These are phyloP conservation scores for Amphichorda felina DNA, from an alignment of 2,329 filamentous ascomycete genomes.

Conservation along the genomic window DNA sequence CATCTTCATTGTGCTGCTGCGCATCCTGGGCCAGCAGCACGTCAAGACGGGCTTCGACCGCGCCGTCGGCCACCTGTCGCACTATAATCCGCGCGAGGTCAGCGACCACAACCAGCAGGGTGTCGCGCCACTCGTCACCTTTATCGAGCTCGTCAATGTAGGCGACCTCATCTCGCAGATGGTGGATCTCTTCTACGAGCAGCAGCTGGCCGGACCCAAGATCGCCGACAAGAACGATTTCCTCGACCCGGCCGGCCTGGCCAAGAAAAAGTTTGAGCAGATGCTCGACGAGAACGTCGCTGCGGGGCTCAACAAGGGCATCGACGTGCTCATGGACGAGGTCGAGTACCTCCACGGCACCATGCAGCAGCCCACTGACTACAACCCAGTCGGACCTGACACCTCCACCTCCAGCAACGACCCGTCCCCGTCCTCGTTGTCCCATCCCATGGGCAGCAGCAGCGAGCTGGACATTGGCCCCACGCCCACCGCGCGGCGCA, in stretches of 20 bases:
- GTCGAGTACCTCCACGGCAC: constrained; percentile 92
- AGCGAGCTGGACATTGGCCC: constrained; percentile 45
- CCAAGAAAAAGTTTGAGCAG: constrained; percentile 97
- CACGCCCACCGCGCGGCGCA: constrained; percentile 63
- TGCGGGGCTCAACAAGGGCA: constrained; percentile 91
- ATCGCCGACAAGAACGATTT: constrained; percentile 92
- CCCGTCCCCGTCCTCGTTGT: background rate
- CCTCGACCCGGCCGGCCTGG: constrained; percentile 77
- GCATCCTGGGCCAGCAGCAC: constrained; percentile 75
- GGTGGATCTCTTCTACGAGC: constrained; percentile 97
- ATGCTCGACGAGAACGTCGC: constrained; percentile 97
- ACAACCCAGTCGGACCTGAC: constrained; percentile 57
- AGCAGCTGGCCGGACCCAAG: constrained; percentile 74
- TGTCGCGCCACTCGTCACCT: constrained; percentile 86
- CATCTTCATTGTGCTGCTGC: constrained; percentile 77
- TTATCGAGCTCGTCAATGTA: constrained; percentile 94
- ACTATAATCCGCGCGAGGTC: constrained; percentile 81
- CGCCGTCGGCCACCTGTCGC: constrained; percentile 79
- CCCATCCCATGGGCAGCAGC: no score
- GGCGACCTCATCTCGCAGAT: constrained; percentile 97
- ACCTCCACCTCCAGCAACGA: constrained; percentile 11
- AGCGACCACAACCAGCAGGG: constrained; percentile 58
- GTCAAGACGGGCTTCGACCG: constrained; percentile 90
- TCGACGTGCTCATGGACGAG: constrained; percentile 96
- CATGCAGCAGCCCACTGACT: constrained; percentile 76